Base-by-base conservation (phyloP, 2,329 filamentous ascomycete genomes). In the Didymella segeticola region DNA sequence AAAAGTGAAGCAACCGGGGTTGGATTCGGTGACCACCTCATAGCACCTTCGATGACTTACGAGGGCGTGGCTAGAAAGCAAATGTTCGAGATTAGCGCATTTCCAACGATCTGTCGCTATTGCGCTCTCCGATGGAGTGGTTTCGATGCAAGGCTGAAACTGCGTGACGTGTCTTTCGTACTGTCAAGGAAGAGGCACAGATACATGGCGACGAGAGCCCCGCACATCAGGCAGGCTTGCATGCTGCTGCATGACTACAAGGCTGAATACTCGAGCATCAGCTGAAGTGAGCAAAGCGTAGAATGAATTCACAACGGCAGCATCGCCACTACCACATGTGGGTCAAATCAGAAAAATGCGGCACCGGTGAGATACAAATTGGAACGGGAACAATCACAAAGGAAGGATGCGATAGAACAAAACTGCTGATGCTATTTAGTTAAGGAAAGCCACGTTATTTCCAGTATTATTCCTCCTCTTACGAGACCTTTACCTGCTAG, bases 391-490 rank as follows among this genome's bases (percentile, higher is more conserved):
- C 25, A 10, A 26, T 10, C 5, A 5, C 10, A 10, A 26, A 26
- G 5, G 25, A 26, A 5, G 25, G 25, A 26, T 19, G 25, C 38
- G 25, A 38, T 8, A 19, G 15, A 26, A 2, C 3, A 17, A 10
- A 14, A 30, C 5, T 4, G 14, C 29, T 12, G 14, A 30, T 30
- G 17, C n/a, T n/a, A n/a, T n/a, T n/a, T n/a, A n/a, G n/a, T n/a
- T n/a, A n/a, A n/a, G n/a, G n/a, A n/a, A n/a, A n/a, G n/a, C n/a
- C n/a, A n/a, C n/a, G n/a, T n/a, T n/a, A n/a, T n/a, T n/a, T n/a
- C n/a, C n/a, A 11, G 5, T 11, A 53, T 42, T 33, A 53, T 33
- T 8, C 43, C 30, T 31, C 20, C 19, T 53, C 43, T 17, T 33
- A 6, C 20, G 20, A 36, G 25, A 26, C 25, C 38, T 25, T 26